These are phyloP conservation scores for Potentilla sterilis DNA, from an alignment of 306 rosid species.

Conservation along the genomic window DNA sequence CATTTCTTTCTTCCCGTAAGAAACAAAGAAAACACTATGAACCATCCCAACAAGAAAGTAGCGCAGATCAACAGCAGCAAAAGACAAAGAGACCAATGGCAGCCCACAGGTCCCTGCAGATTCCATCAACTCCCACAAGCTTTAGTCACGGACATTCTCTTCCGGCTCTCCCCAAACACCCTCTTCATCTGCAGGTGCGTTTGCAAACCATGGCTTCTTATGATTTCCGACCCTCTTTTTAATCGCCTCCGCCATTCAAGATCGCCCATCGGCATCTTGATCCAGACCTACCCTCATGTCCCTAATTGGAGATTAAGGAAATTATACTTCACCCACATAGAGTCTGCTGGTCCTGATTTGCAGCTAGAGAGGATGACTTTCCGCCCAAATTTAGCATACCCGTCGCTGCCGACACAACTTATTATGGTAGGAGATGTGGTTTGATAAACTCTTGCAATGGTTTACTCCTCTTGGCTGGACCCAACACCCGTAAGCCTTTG, in stretches of 20 bases:
- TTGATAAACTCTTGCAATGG: slow-evolving; percentile 18
- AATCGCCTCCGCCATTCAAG: background rate
- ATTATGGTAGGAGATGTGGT: background rate
- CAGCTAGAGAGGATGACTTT: background rate
- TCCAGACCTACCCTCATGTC: background rate
- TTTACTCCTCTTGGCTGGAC: background rate
- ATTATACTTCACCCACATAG: too few relatives aligned
- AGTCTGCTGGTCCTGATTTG: background rate
- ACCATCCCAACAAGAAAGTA: too few relatives aligned
- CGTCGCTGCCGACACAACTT: background rate
- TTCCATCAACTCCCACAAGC: too few relatives aligned
- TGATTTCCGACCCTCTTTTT: slow-evolving; percentile 1
- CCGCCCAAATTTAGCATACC: background rate
- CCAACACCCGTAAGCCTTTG: background rate
- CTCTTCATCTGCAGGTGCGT: slow-evolving; percentile 21
- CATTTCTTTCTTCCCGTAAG: too few relatives aligned
- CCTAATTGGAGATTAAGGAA: background rate
- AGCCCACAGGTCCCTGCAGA: background rate
- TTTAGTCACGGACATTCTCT: too few relatives aligned
- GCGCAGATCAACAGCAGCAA: too few relatives aligned
- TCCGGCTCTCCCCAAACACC: too few relatives aligned
- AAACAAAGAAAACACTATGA: too few relatives aligned
- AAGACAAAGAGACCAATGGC: background rate
- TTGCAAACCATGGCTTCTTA: slow-evolving; percentile 14
- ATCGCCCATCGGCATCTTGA: background rate